These are phyloP conservation scores for Trypanosoma conorhini DNA, from an alignment of 208 protist species.

Conservation along the genomic window DNA sequence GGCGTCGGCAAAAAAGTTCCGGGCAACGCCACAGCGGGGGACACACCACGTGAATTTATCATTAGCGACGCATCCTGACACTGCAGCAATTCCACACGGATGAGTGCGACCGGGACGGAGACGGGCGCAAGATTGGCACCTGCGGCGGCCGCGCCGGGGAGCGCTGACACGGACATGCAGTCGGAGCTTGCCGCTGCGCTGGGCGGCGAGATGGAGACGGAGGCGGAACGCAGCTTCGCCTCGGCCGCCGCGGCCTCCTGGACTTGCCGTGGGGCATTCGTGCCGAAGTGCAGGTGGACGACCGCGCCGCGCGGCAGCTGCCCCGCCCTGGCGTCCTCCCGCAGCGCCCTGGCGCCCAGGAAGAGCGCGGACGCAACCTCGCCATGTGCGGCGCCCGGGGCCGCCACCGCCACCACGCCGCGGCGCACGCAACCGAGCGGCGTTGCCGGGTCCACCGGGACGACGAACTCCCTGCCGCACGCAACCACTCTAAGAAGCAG, in stretches of 20 bases:
- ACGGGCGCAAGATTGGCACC: neutral
- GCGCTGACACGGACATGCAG: neutral
- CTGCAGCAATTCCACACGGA: neutral
- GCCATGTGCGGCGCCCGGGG: constrained; percentile 26
- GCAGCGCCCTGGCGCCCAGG: constrained; percentile 36
- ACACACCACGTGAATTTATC: neutral
- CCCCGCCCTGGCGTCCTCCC: constrained; percentile 33
- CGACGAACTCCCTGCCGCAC: constrained; percentile 29
- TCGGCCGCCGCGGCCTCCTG: too few relatives aligned
- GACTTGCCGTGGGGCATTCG: constrained; percentile 15
- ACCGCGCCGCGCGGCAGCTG: constrained; percentile 35
- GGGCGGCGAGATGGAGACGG: neutral
- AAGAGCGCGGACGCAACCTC: constrained; percentile 44
- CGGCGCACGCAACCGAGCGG: constrained; percentile 38
- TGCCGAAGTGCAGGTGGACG: constrained; percentile 53
- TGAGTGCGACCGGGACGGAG: neutral
- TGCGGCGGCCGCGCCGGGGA: neutral
- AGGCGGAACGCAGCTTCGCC: neutral
- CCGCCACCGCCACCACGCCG: constrained; percentile 46
- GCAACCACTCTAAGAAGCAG: constrained; percentile 26
- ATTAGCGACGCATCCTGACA: neutral
- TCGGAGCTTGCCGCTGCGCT: neutral
- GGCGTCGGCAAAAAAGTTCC: neutral
- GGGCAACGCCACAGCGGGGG: neutral
- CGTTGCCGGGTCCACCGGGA: constrained; percentile 47